phyloP scores from a whole-genome alignment of 768 basidiomycete genomes.

The Exsudoporus frostii region DNA sequence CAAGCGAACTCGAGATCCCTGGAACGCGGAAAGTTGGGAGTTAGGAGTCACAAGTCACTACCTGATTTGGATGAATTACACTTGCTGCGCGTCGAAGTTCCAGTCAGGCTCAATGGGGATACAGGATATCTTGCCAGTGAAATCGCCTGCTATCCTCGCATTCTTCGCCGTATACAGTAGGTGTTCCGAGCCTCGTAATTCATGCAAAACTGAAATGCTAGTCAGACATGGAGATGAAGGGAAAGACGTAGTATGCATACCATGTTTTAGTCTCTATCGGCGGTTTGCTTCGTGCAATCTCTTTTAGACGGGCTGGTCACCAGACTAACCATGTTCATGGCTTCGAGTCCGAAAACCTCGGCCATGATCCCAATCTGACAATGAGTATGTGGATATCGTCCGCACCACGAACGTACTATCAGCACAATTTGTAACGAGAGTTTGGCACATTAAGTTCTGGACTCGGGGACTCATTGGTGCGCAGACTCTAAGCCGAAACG shows the following conservation, averaged over 20 bases:
- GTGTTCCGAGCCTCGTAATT: conserved; percentile 68
- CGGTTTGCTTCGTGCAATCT: too few relatives aligned
- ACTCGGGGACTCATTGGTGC: neutral
- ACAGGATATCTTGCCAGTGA: conserved; percentile 75
- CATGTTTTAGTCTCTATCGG: too few relatives aligned
- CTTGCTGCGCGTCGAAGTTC: conserved; percentile 67
- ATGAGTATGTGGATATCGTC: conserved; percentile 71
- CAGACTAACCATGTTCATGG: conserved; percentile 93
- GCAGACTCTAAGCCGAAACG: neutral
- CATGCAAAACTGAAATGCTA: conserved; percentile 65
- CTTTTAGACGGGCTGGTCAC: too few relatives aligned
- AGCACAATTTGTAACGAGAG: conserved; percentile 65
- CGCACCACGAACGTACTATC: conserved; percentile 74
- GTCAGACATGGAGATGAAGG: neutral
- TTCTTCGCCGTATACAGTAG: conserved; percentile 73
- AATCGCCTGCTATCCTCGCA: conserved; percentile 73
- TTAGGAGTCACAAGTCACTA: too few relatives aligned
- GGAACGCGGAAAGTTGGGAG: too few relatives aligned
- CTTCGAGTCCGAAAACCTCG: conserved; percentile 76
- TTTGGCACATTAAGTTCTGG: neutral
- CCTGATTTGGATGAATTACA: conserved; percentile 88
- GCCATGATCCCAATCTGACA: conserved; percentile 78
- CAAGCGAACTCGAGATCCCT: too few relatives aligned
- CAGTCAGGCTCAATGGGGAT: neutral
- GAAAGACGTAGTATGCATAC: neutral